Conservation (phyloP, 768 basidiomycete genomes). For the Chalciporus sphaerocephalus region DNA sequence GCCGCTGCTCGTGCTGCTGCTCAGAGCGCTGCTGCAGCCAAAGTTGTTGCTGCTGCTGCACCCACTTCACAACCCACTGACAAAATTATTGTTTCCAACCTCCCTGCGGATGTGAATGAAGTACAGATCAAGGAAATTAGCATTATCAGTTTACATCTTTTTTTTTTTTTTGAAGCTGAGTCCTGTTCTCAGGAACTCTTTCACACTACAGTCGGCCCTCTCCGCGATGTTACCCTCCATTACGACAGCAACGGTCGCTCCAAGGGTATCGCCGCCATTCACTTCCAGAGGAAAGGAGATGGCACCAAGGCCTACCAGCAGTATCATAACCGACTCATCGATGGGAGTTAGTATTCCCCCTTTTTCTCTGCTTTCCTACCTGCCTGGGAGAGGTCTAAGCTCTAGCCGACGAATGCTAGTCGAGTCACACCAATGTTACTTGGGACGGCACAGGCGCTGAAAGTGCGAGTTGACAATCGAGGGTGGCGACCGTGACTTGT, state of each 20-base stretch:
- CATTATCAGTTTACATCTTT: too few species aligned
- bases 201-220: conserved; percentile 81
- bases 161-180: conserved; percentile 2
- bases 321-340: conserved; percentile 99
- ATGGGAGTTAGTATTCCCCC: conserved; percentile 97
- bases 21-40: conserved; percentile 39
- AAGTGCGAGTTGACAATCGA: conserved; percentile 29
- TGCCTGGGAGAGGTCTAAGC: conserved; percentile 18
- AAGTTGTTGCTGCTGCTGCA: conserved; percentile 38
- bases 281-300: conserved; percentile 83
- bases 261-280: conserved; percentile 85
- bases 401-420: conserved; percentile 23
- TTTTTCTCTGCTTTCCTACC: conserved; percentile 36
- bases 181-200: conserved; percentile 77
- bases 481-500: conserved; percentile 30
- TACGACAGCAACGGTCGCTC: conserved; percentile 84
- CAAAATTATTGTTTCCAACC: conserved; percentile 95
- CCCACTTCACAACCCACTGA: conserved; percentile 47
- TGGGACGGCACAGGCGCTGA: conserved; percentile 27
- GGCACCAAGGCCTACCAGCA: conserved; percentile 88
- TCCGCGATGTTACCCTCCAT: conserved; percentile 77
- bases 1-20: conserved; percentile 53
- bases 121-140: conserved; percentile 80
- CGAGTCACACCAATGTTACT: conserved; percentile 18
- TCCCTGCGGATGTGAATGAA: conserved; percentile 91